phyloP scores from a whole-genome alignment of 768 basidiomycete species.

The Phlebiopsis flavidoalba region DNA sequence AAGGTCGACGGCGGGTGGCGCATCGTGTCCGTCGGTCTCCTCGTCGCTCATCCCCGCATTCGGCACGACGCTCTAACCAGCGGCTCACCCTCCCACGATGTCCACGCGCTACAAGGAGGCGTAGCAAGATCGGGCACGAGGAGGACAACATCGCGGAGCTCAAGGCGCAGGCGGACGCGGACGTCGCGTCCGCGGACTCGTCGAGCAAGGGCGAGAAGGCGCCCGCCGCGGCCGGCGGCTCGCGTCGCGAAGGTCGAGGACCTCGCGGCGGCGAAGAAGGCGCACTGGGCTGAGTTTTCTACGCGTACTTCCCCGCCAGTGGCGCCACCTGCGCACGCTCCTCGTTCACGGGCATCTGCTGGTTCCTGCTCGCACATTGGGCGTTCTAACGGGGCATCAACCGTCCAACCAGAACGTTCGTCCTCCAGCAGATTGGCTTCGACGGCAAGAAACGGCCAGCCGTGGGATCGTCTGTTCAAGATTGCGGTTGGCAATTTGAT shows the following conservation, averaged over 20 bases:
- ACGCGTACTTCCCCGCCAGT: conserved; percentile 66
- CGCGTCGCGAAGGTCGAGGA: conserved; percentile 12
- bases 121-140: conserved; percentile 29
- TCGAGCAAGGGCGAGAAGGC: conserved; percentile 5
- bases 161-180: conserved; percentile 24
- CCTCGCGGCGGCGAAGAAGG: conserved; percentile 34
- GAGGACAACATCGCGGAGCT: conserved; percentile 27
- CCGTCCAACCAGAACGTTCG: conserved; percentile 70
- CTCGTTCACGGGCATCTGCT: conserved; percentile 63
- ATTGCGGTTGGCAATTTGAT: conserved; percentile 65
- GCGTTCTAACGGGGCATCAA: conserved; percentile 82
- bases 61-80: conserved; percentile 74
- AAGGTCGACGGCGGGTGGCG: conserved; percentile 79
- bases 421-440: conserved; percentile 70
- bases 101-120: conserved; percentile 58
- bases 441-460: conserved; percentile 49
- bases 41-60: conserved; percentile 69
- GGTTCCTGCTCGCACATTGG: conserved; percentile 77
- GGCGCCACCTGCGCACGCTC: conserved; percentile 62
- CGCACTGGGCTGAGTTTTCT: conserved; percentile 57
- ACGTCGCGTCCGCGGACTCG: conserved; percentile 14
- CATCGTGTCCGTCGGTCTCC: conserved; percentile 67
- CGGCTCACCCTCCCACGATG: too few species aligned
- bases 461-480: conserved; percentile 65
- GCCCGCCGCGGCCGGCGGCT: background rate